Base-by-base conservation (phyloP, 2,329 filamentous ascomycete genomes). In the Sclerotinia trifoliorum region DNA sequence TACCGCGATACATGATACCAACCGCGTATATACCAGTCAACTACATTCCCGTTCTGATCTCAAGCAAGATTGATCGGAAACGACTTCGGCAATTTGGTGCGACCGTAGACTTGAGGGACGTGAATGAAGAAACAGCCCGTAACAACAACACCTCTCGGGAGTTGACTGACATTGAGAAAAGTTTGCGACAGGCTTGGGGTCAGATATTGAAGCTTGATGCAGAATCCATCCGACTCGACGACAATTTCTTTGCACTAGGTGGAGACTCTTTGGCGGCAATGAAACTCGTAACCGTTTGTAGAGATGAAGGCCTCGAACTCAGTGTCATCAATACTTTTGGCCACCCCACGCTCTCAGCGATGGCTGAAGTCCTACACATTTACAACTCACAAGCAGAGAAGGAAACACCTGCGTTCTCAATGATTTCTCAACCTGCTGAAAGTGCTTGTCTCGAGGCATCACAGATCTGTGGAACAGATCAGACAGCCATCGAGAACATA, bases 291-390 rank as follows among this genome's bases (percentile, higher is more conserved):
- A 80, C 82, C 24, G 77, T 55, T n/a, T 71, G 72, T 35, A 66
- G 73, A 54, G 68, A 68, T 10, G 67, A 68, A 46, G 78, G 79
- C 4, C 70, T 80, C 10, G 73, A 73, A 19, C 70, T 83, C 1
- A 79, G 77, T 0, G 82, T 84, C 3, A 77, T 78, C 5, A 78
- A 81, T 56, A 78, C 82, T 29, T 83, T 84, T 72, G 65, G 70
- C 2, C 76, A 81, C 63, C 80, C 81, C 32, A 79, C 76, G 10
- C 75, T 83, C 5, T 74, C 80, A 1, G 79, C 76, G 0, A 84
- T 85, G 83, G 82, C 83, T 7, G 71, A 68, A 13, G 72, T 77
- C 3, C 73, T 78, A 3, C 52, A 66, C 3, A 8, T n/a, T 17
- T 65, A 42, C 26, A 44, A 29, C 49, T 46, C 51, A 7, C 26